Base-by-base conservation (phyloP, 495 filamentous ascomycete species). In the Penicillium steckii region DNA sequence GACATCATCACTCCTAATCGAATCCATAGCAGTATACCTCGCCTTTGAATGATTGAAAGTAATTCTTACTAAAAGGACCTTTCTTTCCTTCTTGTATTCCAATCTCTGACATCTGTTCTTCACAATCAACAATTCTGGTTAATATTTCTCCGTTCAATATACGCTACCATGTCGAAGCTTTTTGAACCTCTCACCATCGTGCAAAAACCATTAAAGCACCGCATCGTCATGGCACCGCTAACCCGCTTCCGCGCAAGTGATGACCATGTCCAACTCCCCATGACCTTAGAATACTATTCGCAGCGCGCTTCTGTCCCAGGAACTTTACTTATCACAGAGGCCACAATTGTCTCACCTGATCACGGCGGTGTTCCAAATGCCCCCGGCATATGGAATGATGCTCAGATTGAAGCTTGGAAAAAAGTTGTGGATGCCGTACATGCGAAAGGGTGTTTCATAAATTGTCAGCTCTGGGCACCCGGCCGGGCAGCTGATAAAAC, bases 401-500 rank as follows among this genome's bases (percentile, higher is more conserved):
- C 66, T 12, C 88, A 92, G 60, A 75, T 84, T 44, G 60, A 54
- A 1, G 77, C 68, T 0, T 90, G 86, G 88, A 77, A 73, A 40
- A 53, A 65, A 4, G 65, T 90, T 27, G 85, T 82, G 12, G 79
- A 83, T 37, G 80, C 74, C 7, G 83, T 90, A n/a, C 87, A 91
- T 66, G 65, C 65, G 22, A 80, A 80, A 21, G 80, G 81, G 25
- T 73, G 75, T 32, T 80, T 69, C 53, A 87, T 90, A 46, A 85
- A 72, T 66, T 62, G 73, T 37, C 88, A 91, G 72, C 69, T 91
- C 3, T 88, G 84, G 79, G 80, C 80, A 2, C 63, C 85, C 13
- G 89, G 88, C 1, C 81, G 89, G 12, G 69, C 78, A 0, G 79
- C 82, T 0, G 56, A 71, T 43, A 26, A 30, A 6, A 56, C 60